Evolutionary conservation across 805 yeast genomes (phyloP), one percentile per base, ranked within the genome.

Genomic region (Suhomyces sp.): DNA sequence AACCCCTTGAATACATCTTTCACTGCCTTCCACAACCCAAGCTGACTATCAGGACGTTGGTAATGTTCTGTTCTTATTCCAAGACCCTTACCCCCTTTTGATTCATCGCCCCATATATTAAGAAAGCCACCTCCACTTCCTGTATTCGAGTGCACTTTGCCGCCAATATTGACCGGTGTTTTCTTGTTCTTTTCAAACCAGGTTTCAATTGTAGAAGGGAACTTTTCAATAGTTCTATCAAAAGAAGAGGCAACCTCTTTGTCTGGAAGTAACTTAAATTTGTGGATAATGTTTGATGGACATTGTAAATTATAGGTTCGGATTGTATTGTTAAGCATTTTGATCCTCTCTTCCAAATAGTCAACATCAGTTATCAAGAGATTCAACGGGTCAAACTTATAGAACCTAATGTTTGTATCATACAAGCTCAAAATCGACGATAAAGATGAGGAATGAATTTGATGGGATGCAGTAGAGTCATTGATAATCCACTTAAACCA

Each of bases 241-340:
- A 44, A 43, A 42, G 52, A 52, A 4, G 31, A 36, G 8, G 38
- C 31, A 2, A 65, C 18, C 44, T 68, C 74, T 4, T 37, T 44
- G 5, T 51, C 56, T 9, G 46, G 36, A 4, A 44, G 31, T 25
- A 68, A 40, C 43, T 68, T 68, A 48, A 66, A 47, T 36, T 65
- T 68, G 44, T 68, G 74, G 9, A 66, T 47, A 17, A 45, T 54
- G 6, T 53, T 35, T 4, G 69, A 57, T 1, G 74, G 74, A 11
- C 63, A 52, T 39, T 63, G 70, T 28, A 68, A 48, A 34, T 68
- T 68, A 40, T 65, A 68, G 35, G 47, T 47, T 23, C 72, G 42
- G 20, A 67, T 54, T 4, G 43, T 23, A 13, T 31, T 39, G 40
- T 63, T 63, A 16, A 61, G 36, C 10, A 39, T 23, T 12, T 40